Conservation (phyloP, 768 basidiomycete species). For the Suillus sp. region DNA sequence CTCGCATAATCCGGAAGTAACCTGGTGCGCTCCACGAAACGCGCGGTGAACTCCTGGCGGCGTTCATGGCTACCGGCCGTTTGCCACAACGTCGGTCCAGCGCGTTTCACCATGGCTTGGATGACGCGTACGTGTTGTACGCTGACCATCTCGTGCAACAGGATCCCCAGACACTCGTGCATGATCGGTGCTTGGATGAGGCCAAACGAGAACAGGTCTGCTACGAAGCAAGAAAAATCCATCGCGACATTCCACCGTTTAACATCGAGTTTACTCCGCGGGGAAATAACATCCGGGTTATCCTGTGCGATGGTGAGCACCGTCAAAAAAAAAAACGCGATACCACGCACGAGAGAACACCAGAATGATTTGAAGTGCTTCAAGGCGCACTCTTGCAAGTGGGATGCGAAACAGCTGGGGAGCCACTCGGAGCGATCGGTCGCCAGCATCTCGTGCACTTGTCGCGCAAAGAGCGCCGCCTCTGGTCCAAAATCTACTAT, state of each 20-base stretch:
- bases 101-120: conserved; percentile 23
- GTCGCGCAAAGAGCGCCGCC: conserved; percentile 26
- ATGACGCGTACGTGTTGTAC: conserved; percentile 32
- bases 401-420: conserved; percentile 28
- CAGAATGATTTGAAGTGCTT: conserved; percentile 29
- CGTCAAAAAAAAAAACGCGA: not conserved
- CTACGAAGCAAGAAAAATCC: conserved; percentile 29
- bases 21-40: conserved; percentile 11
- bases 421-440: conserved; percentile 21
- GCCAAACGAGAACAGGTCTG: conserved; percentile 28
- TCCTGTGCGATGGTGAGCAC: conserved; percentile 19
- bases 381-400: conserved; percentile 27
- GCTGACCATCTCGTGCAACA: conserved; percentile 27
- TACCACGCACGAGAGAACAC: conserved; percentile 27
- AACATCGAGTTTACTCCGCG: conserved; percentile 17
- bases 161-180: conserved; percentile 25
- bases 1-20: conserved; percentile 9
- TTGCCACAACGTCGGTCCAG: conserved; percentile 29
- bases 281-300: conserved; percentile 17
- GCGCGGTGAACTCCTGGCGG: conserved; percentile 9
- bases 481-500: conserved; percentile 13
- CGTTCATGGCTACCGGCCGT: conserved; percentile 11
- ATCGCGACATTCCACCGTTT: conserved; percentile 26
- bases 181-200: conserved; percentile 19
- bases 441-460: conserved; percentile 24